These are phyloP conservation scores for Hyparrhenia diplandra DNA, from an alignment of 176 grass and related monocot genomes.

Conservation along the genomic window DNA sequence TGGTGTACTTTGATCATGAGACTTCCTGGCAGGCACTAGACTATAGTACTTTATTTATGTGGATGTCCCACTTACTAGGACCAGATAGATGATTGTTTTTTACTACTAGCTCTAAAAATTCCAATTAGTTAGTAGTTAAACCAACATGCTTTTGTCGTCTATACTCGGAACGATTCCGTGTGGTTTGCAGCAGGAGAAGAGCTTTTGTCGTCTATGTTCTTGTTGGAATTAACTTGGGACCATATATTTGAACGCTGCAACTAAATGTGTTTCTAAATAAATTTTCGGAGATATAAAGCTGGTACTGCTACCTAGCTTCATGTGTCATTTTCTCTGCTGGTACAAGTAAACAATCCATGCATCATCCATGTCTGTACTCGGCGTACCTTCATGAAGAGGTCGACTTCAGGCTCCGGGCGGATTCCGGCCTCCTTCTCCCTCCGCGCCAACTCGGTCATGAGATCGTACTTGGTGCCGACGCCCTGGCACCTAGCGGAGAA, in stretches of 20 bases:
- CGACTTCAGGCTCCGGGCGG: constrained; percentile 84
- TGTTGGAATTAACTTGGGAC: neutral
- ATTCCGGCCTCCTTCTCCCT: constrained; percentile 84
- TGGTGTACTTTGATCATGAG: neutral
- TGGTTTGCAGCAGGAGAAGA: neutral
- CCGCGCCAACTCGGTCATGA: constrained; percentile 75
- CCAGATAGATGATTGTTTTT: neutral
- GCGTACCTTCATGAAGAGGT: constrained; percentile 98
- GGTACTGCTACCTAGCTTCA: neutral
- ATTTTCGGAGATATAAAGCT: neutral
- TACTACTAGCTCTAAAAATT: neutral
- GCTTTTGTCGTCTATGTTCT: too few species aligned
- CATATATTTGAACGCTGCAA: neutral
- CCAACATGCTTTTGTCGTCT: neutral
- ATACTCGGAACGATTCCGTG: neutral
- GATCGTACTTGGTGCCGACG: constrained; percentile 85
- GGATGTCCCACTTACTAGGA: neutral
- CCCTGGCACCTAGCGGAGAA: constrained; percentile 96
- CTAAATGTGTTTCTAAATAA: too few species aligned
- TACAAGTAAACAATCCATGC: neutral
- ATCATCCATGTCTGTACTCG: neutral
- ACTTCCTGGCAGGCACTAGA: neutral
- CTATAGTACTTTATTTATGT: neutral
- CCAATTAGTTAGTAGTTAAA: neutral
- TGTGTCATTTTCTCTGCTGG: neutral